A percentile compares a stretch with the other conserved stretches of the same genome.
Conservation (phyloP, 1,139 yeast genomes). For the Geotrichum aggregatum region DNA sequence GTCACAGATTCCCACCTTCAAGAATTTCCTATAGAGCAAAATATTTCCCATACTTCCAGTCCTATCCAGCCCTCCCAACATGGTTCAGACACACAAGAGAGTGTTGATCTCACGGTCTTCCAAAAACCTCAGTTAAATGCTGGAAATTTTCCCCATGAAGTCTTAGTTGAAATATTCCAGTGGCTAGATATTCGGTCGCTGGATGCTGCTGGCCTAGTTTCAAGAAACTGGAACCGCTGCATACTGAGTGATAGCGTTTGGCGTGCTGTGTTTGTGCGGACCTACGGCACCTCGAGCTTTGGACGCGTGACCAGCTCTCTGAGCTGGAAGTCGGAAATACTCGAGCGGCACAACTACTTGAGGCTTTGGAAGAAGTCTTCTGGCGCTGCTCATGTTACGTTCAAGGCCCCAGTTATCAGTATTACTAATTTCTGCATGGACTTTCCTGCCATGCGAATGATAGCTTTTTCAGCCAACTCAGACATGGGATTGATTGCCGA, state of each 20-base stretch:
- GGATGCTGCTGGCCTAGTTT: conserved; percentile 35
- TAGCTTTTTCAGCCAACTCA: conserved; percentile 29
- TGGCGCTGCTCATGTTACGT: conserved; percentile 32
- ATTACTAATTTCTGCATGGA: conserved; percentile 32
- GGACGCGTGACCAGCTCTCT: conserved; percentile 32
- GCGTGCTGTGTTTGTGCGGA: conserved; percentile 32
- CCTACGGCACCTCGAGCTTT: conserved; percentile 28
- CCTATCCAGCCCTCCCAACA: conserved; percentile 14
- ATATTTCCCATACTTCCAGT: neutral
- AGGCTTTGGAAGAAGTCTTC: conserved; percentile 34
- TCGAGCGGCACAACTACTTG: conserved; percentile 31
- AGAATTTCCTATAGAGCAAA: neutral
- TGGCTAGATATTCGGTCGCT: conserved; percentile 33
- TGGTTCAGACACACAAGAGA: conserved; percentile 10
- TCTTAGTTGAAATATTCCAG: conserved; percentile 36
- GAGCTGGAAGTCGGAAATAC: conserved; percentile 36
- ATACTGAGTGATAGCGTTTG: conserved; percentile 36
- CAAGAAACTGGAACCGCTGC: conserved; percentile 35
- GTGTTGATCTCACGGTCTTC: conserved; percentile 13
- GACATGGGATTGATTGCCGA: conserved; percentile 36
- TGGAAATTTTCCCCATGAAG: conserved; percentile 37
- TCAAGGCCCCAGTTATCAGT: conserved; percentile 30
- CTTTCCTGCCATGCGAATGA: conserved; percentile 31
- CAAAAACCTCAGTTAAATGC: conserved; percentile 7
- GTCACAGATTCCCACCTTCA: neutral